phyloP scores from a whole-genome alignment of 208 protist species.

The Leishmania arabica region DNA sequence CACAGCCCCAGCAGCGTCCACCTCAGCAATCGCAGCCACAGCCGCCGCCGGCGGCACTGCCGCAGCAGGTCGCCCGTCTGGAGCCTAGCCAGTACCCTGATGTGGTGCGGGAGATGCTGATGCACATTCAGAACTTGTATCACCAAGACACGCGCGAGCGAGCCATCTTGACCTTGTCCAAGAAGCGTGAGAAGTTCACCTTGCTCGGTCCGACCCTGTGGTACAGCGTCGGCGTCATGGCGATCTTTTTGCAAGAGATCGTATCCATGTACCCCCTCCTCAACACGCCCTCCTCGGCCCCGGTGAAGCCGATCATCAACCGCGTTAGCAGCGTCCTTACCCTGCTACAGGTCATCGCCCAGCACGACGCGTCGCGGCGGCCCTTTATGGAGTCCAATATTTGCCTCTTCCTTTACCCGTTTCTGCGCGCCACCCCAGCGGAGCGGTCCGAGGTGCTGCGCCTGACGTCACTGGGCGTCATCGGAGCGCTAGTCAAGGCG shows the following conservation, averaged over 20 bases:
- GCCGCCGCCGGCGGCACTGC: slow-evolving; percentile 15
- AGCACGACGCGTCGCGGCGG: slow-evolving; percentile 95
- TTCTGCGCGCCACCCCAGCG: slow-evolving; percentile 96
- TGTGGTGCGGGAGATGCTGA: slow-evolving; percentile 34
- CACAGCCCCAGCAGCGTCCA: slow-evolving; percentile 5
- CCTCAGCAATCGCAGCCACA: slow-evolving; percentile 22
- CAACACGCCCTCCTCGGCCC: slow-evolving; percentile 52
- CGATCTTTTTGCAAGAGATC: slow-evolving; percentile 98
- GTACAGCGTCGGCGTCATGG: slow-evolving; percentile 98
- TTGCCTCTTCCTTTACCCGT: slow-evolving; percentile 99
- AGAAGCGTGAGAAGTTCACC: slow-evolving; percentile 94
- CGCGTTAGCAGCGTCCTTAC: slow-evolving; percentile 98
- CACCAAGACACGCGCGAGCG: slow-evolving; percentile 84
- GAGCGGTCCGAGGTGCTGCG: slow-evolving; percentile 97
- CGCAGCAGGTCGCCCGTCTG: slow-evolving; percentile 16
- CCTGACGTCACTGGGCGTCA: slow-evolving; percentile 98
- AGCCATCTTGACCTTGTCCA: slow-evolving; percentile 94
- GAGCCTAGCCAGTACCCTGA: slow-evolving; percentile 34
- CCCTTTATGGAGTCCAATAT: slow-evolving; percentile 99
- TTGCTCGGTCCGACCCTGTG: slow-evolving; percentile 97
- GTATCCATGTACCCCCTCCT: slow-evolving; percentile 98
- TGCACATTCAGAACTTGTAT: slow-evolving; percentile 66
- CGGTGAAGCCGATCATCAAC: slow-evolving; percentile 82
- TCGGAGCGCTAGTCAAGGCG: slow-evolving; percentile 98
- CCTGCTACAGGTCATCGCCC: slow-evolving; percentile 98